Percentiles rank a stretch among this genome's conserved stretches.
phyloP scores from a whole-genome alignment of 2,329 filamentous ascomycete genomes.

The Cordyceps javanica region DNA sequence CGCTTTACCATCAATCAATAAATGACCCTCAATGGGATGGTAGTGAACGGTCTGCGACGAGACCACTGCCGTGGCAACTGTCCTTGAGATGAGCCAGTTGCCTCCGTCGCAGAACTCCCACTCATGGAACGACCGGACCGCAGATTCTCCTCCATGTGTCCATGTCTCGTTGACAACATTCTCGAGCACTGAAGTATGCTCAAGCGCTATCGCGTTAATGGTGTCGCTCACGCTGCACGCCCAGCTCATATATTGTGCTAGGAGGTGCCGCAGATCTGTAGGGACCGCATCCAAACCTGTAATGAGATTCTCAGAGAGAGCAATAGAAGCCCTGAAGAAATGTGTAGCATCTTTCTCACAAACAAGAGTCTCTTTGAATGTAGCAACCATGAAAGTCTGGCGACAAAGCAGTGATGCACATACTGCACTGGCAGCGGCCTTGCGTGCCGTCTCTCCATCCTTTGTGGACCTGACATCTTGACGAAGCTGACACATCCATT shows the following conservation, averaged over 20 bases:
- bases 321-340: conserved; percentile 22
- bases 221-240: conserved; percentile 7
- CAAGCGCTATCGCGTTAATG: not conserved
- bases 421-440: conserved; percentile 35
- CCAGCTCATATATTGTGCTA: conserved; percentile 18
- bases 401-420: conserved; percentile 52
- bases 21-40: conserved; percentile 25
- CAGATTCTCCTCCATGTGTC: not conserved
- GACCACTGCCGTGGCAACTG: not conserved
- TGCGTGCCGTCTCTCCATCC: conserved; percentile 31
- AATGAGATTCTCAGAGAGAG: conserved; percentile 23
- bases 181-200: not conserved
- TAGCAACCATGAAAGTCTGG: conserved; percentile 24
- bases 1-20: conserved; percentile 31
- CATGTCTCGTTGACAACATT: not conserved
- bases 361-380: not conserved
- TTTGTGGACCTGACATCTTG: conserved; percentile 34
- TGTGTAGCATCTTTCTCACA: conserved; percentile 8
- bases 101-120: not conserved
- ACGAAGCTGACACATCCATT: conserved; percentile 45
- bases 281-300: conserved; percentile 15
- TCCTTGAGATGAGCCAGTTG: not conserved
- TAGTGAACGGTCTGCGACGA: conserved; percentile 25
- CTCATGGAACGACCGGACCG: not conserved
- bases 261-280: conserved; percentile 7